phyloP scores from a whole-genome alignment of 106 monocot species.

The Cymbidium sinense region DNA sequence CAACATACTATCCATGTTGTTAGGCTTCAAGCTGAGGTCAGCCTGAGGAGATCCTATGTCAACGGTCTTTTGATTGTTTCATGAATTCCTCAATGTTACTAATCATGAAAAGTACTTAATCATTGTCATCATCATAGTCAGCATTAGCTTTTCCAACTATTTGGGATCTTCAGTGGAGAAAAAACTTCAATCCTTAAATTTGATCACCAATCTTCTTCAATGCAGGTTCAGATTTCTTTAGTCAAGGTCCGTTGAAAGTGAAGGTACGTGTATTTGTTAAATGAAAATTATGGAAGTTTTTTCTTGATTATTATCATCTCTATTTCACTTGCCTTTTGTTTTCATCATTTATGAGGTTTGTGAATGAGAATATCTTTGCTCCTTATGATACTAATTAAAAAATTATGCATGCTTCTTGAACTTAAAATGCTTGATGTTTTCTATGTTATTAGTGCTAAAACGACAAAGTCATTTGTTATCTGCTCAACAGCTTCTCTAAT shows the following conservation, averaged over 20 bases:
- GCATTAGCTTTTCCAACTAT: background rate
- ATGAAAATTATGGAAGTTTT: background rate
- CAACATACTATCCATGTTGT: background rate
- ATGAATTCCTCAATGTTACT: background rate
- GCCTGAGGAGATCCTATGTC: background rate
- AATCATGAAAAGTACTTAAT: background rate
- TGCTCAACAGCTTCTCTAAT: background rate
- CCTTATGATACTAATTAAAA: background rate
- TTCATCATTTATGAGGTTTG: background rate
- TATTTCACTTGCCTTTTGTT: background rate
- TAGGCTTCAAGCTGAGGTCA: background rate
- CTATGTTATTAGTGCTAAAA: background rate
- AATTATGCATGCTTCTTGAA: background rate
- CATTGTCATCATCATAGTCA: background rate
- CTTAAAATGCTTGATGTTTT: background rate
- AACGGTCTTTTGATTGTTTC: background rate
- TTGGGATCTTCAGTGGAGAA: background rate
- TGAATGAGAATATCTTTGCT: background rate
- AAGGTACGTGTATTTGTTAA: slow-evolving; percentile 27
- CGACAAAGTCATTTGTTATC: background rate
- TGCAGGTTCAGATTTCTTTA: slow-evolving; percentile 73
- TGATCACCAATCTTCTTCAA: background rate
- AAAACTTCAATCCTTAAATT: background rate
- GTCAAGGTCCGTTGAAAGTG: slow-evolving; percentile 27
- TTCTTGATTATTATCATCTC: background rate